These are phyloP conservation scores for Chytriomyces hyalinus DNA, from an alignment of 192 early-diverging fungal species.

Conservation along the genomic window DNA sequence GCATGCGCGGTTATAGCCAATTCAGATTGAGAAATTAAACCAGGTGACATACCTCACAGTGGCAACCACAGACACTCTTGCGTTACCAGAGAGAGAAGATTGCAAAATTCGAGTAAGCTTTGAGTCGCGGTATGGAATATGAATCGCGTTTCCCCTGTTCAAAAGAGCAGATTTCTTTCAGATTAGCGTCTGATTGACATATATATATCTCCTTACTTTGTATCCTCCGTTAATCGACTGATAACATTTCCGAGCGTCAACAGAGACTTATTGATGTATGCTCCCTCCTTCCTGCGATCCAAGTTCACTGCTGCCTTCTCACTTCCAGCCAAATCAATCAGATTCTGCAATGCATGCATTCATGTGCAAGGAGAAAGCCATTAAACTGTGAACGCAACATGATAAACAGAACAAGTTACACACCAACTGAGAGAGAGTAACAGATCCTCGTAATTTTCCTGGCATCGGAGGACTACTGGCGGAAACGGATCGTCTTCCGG, in stretches of 20 bases:
- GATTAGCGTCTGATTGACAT: background rate
- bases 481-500: background rate
- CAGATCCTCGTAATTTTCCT: conserved; percentile 36
- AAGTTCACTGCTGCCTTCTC: conserved; percentile 83
- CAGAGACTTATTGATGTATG: conserved; percentile 91
- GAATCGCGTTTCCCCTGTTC: conserved; percentile 46
- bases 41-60: conserved; percentile 62
- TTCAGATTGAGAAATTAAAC: background rate
- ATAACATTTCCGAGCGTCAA: conserved; percentile 93
- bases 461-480: background rate
- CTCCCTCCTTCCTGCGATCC: conserved; percentile 91
- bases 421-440: conserved; percentile 41
- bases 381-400: background rate
- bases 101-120: conserved; percentile 95
- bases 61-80: conserved; percentile 88
- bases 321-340: conserved; percentile 92
- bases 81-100: conserved; percentile 88
- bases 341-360: conserved; percentile 53
- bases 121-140: conserved; percentile 97
- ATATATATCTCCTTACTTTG: conserved; percentile 17
- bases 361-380: background rate
- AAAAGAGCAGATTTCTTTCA: background rate
- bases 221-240: conserved; percentile 80
- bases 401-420: background rate
- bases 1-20: background rate